A percentile compares a stretch with the other conserved stretches of the same genome.
Evolutionary conservation across 2,329 filamentous ascomycete genomes (phyloP).

Genomic region (Scedosporium minutisporum): DNA sequence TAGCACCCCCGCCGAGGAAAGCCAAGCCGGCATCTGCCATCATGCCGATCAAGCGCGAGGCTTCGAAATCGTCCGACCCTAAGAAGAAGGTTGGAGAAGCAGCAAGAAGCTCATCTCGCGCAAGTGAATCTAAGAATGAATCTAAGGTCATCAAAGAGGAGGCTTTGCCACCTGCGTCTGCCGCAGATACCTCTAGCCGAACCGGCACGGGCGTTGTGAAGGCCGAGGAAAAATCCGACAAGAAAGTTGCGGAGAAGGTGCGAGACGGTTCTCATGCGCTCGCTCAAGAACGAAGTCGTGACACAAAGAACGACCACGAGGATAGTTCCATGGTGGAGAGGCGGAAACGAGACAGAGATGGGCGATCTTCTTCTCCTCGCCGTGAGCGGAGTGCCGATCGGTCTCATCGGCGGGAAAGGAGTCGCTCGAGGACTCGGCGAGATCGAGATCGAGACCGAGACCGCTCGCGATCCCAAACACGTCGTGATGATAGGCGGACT

Average conservation of each 20-base stretch:
- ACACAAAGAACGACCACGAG: constrained; percentile 18
- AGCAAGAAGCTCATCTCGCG: constrained; percentile 13
- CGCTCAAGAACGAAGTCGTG: constrained; percentile 19
- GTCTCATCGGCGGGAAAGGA: not conserved
- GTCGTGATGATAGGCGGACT: constrained; percentile 15
- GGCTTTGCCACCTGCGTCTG: not conserved
- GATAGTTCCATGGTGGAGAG: constrained; percentile 23
- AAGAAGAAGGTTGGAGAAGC: constrained; percentile 15
- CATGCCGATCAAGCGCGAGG: constrained; percentile 40
- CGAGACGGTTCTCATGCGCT: not conserved
- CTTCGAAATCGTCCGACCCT: constrained; percentile 30
- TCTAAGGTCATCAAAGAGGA: constrained; percentile 17
- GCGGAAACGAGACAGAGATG: constrained; percentile 18
- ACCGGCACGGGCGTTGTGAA: not conserved
- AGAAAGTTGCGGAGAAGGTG: not conserved
- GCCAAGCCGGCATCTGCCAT: constrained; percentile 47
- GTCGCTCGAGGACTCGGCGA: constrained; percentile 9
- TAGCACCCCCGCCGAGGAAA: constrained; percentile 46
- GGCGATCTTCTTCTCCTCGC: constrained; percentile 28
- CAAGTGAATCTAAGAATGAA: constrained; percentile 16
- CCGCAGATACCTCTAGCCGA: not conserved
- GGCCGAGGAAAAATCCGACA: not conserved
- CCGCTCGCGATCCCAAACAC: constrained; percentile 14
- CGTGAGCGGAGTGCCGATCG: constrained; percentile 13
- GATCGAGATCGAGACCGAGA: constrained; percentile 21